Base-by-base conservation (phyloP, 306 rosid species). In the Echinosophora koreensis region DNA sequence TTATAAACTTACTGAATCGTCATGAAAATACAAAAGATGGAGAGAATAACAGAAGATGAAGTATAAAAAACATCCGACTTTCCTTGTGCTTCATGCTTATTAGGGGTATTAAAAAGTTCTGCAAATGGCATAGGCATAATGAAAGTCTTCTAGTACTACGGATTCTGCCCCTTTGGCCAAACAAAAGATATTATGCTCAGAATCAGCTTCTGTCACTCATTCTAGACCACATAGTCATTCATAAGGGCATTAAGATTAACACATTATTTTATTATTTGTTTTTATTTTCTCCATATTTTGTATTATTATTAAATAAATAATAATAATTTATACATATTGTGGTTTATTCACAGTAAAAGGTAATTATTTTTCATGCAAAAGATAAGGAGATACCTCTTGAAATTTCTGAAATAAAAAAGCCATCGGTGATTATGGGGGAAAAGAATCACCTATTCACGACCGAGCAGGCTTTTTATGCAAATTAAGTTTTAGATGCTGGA, bases 351-450 rank as follows among this genome's bases (percentile, higher is more conserved):
- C 41, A 32, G 56, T 12, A 51, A 56, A 61, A 54, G 17, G 50
- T 11, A 64, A 52, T 47, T 12, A 64, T 2, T 8, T 58, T 81
- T 76, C 22, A 62, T 39, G 11, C 16, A 50, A 62, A 60, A 73
- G 71, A 72, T 15, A 54, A 78, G 78, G 60, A 73, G 64, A 18
- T 68, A 89, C 97, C 93, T 92, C 96, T 85, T 92, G 98, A 82
- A 92, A 92, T 81, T 88, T 91, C 61, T 87, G 86, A 80, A 93
- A 94, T 17, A 94, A 85, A 81, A 89, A 86, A 37, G 93, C 97
- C 97, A 90, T 93, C 5, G 2, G 55, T 47, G 47, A 55, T 57
- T 62, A n/a, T 14, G 74, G 12, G 41, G 71, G 49, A 52, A 52
- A 44, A 51, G 78, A 67, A 73, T 52, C 74, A 66, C 57, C 54